phyloP scores from a whole-genome alignment of 371 early-diverging fungal species.

The Syncephalastrum racemosum region DNA sequence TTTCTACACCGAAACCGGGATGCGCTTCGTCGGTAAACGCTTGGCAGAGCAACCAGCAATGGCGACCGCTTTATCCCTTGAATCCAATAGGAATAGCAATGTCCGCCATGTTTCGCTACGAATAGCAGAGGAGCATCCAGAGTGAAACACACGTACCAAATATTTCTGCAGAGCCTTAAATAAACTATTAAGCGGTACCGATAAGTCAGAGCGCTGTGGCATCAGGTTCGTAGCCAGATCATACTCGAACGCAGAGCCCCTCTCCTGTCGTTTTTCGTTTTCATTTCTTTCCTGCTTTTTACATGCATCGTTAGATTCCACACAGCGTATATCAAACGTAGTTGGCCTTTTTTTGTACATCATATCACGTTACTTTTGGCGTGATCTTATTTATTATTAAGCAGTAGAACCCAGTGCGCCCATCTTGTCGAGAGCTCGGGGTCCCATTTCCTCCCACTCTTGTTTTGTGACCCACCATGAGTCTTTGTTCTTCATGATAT shows the following conservation, averaged over 20 bases:
- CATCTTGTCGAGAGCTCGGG: conserved; percentile 75
- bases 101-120: too few species aligned
- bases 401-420: conserved; percentile 50
- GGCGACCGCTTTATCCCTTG: too few species aligned
- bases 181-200: too few species aligned
- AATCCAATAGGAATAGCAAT: too few species aligned
- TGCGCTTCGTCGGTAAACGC: too few species aligned
- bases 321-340: not conserved
- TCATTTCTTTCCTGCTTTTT: not conserved
- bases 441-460: conserved; percentile 95
- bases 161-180: too few species aligned
- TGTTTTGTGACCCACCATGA: conserved; percentile 91
- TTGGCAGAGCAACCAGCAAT: too few species aligned
- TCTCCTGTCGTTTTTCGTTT: conserved; percentile 2
- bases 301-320: not conserved
- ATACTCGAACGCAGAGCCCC: not conserved
- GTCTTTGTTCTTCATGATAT: conserved; percentile 92
- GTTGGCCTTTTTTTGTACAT: not conserved
- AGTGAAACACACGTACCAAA: too few species aligned
- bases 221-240: not conserved
- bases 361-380: not conserved
- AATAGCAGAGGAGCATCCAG: too few species aligned
- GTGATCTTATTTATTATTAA: conserved; percentile 14
- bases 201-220: too few species aligned
- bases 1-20: too few species aligned